phyloP scores from a whole-genome alignment of 768 basidiomycete genomes.

The Clitopilus hobsonii region DNA sequence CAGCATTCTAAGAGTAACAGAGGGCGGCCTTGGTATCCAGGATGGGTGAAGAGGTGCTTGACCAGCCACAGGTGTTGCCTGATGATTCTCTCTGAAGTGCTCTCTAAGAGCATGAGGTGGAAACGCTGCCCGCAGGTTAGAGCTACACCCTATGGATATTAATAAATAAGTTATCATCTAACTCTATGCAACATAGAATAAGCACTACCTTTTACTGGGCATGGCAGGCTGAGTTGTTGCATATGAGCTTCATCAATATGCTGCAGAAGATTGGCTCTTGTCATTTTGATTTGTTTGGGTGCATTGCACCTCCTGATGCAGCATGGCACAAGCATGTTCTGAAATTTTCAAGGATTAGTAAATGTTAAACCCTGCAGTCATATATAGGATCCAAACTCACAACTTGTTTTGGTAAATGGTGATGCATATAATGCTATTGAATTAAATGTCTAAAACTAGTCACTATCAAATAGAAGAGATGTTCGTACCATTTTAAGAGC shows the following conservation, averaged over 20 bases:
- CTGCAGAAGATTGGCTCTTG: background rate
- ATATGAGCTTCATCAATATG: background rate
- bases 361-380: too few relatives aligned
- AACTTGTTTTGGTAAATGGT: background rate
- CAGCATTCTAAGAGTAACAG: background rate
- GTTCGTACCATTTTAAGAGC: background rate
- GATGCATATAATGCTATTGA: background rate
- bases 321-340: background rate
- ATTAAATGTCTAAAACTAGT: background rate
- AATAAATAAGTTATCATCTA: background rate
- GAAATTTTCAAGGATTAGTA: background rate
- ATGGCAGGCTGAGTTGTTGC: background rate
- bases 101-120: background rate
- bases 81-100: background rate
- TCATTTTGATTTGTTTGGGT: background rate
- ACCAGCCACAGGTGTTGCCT: background rate
- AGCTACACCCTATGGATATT: background rate
- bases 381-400: too few relatives aligned
- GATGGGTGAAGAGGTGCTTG: background rate
- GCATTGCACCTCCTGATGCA: background rate
- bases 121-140: background rate
- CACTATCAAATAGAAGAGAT: background rate
- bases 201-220: background rate
- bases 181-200: background rate
- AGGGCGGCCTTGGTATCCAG: background rate